Evolutionary conservation across 805 yeast genomes (phyloP).

Genomic region (Cyberlindnera nakhonratchasimensis): DNA sequence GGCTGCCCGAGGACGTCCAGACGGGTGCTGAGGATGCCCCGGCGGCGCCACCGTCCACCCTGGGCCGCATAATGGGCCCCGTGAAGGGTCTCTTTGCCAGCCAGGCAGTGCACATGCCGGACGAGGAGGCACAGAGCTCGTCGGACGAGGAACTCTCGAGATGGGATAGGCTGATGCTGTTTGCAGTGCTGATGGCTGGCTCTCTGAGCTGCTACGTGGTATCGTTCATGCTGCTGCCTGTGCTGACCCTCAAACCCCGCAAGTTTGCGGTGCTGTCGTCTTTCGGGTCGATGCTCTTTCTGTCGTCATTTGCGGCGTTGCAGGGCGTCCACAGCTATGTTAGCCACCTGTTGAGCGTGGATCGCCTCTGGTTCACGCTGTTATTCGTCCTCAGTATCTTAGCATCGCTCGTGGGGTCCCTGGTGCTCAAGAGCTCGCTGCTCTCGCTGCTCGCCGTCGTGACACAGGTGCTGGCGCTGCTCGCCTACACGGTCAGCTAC

Average conservation of each 20-base stretch:
- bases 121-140: constrained; percentile 3
- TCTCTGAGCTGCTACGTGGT: constrained; percentile 22
- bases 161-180: constrained; percentile 21
- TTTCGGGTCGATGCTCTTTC: constrained; percentile 19
- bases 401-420: constrained; percentile 11
- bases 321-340: constrained; percentile 15
- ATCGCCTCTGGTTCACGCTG: constrained; percentile 21
- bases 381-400: constrained; percentile 13
- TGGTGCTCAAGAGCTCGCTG: constrained; percentile 13
- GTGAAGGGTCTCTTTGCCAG: not conserved
- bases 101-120: constrained; percentile 6
- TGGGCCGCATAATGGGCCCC: constrained; percentile 6
- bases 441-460: constrained; percentile 13
- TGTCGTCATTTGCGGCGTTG: constrained; percentile 17
- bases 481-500: constrained; percentile 20
- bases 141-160: constrained; percentile 12
- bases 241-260: constrained; percentile 18
- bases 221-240: constrained; percentile 18
- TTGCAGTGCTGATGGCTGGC: constrained; percentile 21
- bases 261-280: constrained; percentile 21
- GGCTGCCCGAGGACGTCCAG: constrained; percentile 14
- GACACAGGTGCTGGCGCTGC: constrained; percentile 12
- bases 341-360: constrained; percentile 15
- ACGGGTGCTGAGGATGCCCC: constrained; percentile 2
- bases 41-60: constrained; percentile 1